phyloP scores from a whole-genome alignment of 768 basidiomycete species.

The Suillus subalutaceus region DNA sequence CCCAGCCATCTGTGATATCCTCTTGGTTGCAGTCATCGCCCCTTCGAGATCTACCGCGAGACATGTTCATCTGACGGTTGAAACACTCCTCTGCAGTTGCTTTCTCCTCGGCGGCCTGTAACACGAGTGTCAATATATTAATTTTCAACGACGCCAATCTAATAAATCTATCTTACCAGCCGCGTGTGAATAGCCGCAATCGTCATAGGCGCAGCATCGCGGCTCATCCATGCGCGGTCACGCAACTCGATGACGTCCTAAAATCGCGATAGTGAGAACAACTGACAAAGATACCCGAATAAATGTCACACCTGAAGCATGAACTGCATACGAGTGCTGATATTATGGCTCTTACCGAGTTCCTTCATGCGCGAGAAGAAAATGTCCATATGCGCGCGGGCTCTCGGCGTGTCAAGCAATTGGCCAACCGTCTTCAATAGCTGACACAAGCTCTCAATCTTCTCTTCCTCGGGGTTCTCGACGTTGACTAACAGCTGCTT shows the following conservation, averaged over 20 bases:
- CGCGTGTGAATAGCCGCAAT: slow-evolving; percentile 72
- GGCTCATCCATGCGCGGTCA: slow-evolving; percentile 76
- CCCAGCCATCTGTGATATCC: no score
- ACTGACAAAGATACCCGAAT: background rate
- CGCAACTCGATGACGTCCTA: slow-evolving; percentile 93
- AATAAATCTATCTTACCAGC: no score
- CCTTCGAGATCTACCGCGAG: no score
- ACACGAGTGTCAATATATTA: no score
- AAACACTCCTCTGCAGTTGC: no score
- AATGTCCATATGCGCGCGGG: slow-evolving; percentile 84
- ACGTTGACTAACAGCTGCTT: slow-evolving; percentile 94
- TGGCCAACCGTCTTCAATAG: slow-evolving; percentile 87
- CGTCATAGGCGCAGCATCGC: slow-evolving; percentile 80
- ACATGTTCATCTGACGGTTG: no score
- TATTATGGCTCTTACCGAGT: slow-evolving; percentile 70
- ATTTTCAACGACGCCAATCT: no score
- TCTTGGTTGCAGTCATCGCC: no score
- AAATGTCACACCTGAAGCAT: slow-evolving; percentile 74
- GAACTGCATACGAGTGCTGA: slow-evolving; percentile 88
- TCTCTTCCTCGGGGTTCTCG: slow-evolving; percentile 36
- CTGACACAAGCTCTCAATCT: slow-evolving; percentile 95
- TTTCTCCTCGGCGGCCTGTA: no score
- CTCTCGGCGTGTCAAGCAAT: slow-evolving; percentile 78
- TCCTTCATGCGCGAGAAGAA: slow-evolving; percentile 93
- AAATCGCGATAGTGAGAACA: background rate